A percentile compares a stretch with the other conserved stretches of the same genome.
These are phyloP conservation scores for Dorcoceras hygrometricum DNA, from an alignment of 257 asterid genomes.

Conservation along the genomic window DNA sequence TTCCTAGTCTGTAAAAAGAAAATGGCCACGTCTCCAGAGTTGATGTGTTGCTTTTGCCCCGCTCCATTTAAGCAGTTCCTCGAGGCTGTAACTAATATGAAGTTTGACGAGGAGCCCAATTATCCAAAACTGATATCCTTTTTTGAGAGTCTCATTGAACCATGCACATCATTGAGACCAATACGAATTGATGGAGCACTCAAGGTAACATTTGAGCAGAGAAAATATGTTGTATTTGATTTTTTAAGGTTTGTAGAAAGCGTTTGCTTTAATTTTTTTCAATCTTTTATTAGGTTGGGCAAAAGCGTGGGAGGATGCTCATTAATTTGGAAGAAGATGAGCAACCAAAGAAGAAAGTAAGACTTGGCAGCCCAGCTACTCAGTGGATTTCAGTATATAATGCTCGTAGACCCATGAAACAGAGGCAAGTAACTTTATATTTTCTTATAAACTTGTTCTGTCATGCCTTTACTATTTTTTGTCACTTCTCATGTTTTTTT, in stretches of 20 bases:
- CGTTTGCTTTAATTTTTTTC: constrained; percentile 2
- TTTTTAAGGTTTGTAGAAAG: not conserved
- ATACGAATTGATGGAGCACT: constrained; percentile 97
- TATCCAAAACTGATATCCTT: constrained; percentile 76
- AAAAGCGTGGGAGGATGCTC: constrained; percentile 86
- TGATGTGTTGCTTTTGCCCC: constrained; percentile 99
- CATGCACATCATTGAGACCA: constrained; percentile 77
- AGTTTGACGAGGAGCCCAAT: constrained; percentile 98
- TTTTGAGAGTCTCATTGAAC: constrained; percentile 89
- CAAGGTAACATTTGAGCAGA: constrained; percentile 45
- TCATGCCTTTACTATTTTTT: not conserved
- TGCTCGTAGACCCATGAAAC: constrained; percentile 98
- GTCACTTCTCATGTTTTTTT: not conserved
- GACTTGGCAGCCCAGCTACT: constrained; percentile 95
- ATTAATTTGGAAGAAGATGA: constrained; percentile 93
- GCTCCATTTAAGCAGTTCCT: constrained; percentile 84
- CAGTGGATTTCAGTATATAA: constrained; percentile 97
- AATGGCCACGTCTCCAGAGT: constrained; percentile 95
- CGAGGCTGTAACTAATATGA: constrained; percentile 95
- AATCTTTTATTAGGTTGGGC: constrained; percentile 62
- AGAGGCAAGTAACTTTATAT: constrained; percentile 45
- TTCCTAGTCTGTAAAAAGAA: constrained; percentile 94
- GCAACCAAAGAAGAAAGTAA: constrained; percentile 96
- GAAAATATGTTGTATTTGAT: too few relatives aligned
- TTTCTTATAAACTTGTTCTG: not conserved